A percentile compares a stretch with the other conserved stretches of the same genome.
Conservation (phyloP, 352 stramenopile genomes). For the Phytopythium helicoides region DNA sequence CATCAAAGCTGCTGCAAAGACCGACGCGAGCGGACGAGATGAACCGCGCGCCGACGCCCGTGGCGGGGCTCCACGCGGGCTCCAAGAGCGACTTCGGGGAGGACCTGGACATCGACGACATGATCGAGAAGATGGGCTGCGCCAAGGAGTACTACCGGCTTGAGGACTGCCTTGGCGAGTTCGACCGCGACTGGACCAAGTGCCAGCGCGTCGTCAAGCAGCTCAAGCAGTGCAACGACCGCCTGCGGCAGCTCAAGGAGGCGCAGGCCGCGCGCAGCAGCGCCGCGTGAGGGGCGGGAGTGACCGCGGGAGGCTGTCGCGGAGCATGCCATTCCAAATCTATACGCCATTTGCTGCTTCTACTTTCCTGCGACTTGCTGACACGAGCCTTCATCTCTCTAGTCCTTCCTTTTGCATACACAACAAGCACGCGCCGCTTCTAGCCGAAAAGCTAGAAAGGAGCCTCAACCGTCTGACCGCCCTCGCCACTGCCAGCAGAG, state of each 20-base stretch:
- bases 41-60: constrained; percentile 23
- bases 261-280: constrained; percentile 17
- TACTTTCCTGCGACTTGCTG: neutral
- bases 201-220: constrained; percentile 79
- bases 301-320: neutral
- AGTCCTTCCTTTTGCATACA: neutral
- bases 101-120: constrained; percentile 79
- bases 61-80: constrained; percentile 64
- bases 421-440: neutral
- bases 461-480: constrained; percentile 64
- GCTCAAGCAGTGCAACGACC: constrained; percentile 79
- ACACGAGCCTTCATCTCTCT: neutral
- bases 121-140: constrained; percentile 85
- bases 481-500: constrained; percentile 6
- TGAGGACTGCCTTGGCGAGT: constrained; percentile 80
- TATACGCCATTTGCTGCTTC: constrained; percentile 1
- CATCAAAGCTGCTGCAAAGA: too few species aligned
- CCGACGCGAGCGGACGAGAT: too few species aligned
- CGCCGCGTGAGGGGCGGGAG: neutral
- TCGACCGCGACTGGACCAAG: constrained; percentile 85
- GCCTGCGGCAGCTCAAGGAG: constrained; percentile 51
- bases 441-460: constrained; percentile 41
- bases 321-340: neutral
- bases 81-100: constrained; percentile 82
- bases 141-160: constrained; percentile 85